phyloP scores from a whole-genome alignment of 495 filamentous ascomycete species.

The Thermochaetoides thermophila region DNA sequence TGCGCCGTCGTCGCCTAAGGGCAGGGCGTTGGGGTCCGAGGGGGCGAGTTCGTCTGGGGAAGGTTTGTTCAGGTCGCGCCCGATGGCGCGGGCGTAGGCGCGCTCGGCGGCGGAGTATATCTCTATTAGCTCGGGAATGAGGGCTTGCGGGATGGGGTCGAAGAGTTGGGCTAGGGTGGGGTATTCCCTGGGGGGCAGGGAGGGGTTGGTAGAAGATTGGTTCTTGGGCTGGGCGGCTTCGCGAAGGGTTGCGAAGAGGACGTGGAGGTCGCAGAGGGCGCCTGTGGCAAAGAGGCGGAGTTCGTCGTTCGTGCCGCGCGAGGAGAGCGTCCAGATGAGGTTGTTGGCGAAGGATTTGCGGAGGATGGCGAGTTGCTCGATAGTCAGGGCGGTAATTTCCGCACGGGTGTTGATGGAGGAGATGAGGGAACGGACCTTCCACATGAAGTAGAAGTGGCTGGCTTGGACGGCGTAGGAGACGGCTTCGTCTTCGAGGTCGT shows the following conservation, averaged over 20 bases:
- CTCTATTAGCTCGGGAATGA: constrained; percentile 48
- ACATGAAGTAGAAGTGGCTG: constrained; percentile 83
- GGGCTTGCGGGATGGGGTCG: constrained; percentile 42
- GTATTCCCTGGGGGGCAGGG: no score
- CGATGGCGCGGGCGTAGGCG: constrained; percentile 52
- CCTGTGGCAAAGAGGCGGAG: constrained; percentile 62
- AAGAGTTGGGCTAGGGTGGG: constrained; percentile 46
- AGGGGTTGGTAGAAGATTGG: constrained; percentile 13
- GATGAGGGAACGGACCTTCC: constrained; percentile 52
- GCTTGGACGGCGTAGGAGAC: constrained; percentile 56
- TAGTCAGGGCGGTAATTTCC: constrained; percentile 31
- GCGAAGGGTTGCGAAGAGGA: constrained; percentile 62
- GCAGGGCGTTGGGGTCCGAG: constrained; percentile 26
- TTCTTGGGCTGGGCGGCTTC: constrained; percentile 19
- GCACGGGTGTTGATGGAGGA: constrained; percentile 24
- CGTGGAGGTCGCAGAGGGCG: constrained; percentile 62
- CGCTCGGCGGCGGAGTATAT: constrained; percentile 65
- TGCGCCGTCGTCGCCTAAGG: constrained; percentile 44
- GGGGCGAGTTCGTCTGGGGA: constrained; percentile 52
- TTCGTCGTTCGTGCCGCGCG: constrained; percentile 50
- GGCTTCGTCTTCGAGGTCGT: constrained; percentile 60
- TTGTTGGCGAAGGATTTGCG: constrained; percentile 42
- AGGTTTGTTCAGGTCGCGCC: constrained; percentile 48
- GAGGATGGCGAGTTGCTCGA: constrained; percentile 43
- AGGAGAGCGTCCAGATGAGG: constrained; percentile 50